phyloP scores from a whole-genome alignment of 2,329 filamentous ascomycete genomes.

The Penicillium brasilianum region DNA sequence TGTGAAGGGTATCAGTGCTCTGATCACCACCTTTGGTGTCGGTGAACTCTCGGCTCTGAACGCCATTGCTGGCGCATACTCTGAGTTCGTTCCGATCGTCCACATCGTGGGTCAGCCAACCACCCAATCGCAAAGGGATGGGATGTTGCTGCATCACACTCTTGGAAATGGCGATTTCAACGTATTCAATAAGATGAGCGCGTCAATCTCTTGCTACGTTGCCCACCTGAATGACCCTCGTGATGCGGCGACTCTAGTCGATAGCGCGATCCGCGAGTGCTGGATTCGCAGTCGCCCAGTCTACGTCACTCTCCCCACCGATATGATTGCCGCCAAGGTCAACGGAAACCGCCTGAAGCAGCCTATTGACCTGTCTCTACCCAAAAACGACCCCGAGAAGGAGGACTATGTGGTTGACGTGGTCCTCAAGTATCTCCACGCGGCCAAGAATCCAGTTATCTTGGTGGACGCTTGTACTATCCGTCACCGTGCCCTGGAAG shows the following conservation, averaged over 20 bases:
- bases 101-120: conserved; percentile 64
- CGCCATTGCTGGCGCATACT: conserved; percentile 74
- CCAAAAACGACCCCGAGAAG: conserved; percentile 69
- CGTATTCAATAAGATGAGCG: conserved; percentile 80
- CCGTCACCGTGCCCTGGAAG: conserved; percentile 72
- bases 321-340: conserved; percentile 77
- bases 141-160: conserved; percentile 66
- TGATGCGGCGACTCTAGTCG: conserved; percentile 76
- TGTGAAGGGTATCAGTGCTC: conserved; percentile 70
- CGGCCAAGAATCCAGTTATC: conserved; percentile 75
- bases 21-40: conserved; percentile 78
- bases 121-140: conserved; percentile 53
- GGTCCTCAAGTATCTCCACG: conserved; percentile 72
- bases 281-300: conserved; percentile 76
- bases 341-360: conserved; percentile 74
- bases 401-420: conserved; percentile 85
- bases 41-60: conserved; percentile 72
- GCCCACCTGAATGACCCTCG: conserved; percentile 72
- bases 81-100: conserved; percentile 72
- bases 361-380: conserved; percentile 69
- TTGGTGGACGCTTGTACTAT: conserved; percentile 84
- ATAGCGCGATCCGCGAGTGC: conserved; percentile 76
- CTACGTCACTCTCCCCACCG: conserved; percentile 81
- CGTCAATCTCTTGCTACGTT: conserved; percentile 71
- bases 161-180: conserved; percentile 78